A percentile compares a stretch with the other conserved stretches of the same genome.
These are phyloP conservation scores for Lasiodiplodia sp. DNA, from an alignment of 2,329 filamentous ascomycete genomes.

Conservation along the genomic window DNA sequence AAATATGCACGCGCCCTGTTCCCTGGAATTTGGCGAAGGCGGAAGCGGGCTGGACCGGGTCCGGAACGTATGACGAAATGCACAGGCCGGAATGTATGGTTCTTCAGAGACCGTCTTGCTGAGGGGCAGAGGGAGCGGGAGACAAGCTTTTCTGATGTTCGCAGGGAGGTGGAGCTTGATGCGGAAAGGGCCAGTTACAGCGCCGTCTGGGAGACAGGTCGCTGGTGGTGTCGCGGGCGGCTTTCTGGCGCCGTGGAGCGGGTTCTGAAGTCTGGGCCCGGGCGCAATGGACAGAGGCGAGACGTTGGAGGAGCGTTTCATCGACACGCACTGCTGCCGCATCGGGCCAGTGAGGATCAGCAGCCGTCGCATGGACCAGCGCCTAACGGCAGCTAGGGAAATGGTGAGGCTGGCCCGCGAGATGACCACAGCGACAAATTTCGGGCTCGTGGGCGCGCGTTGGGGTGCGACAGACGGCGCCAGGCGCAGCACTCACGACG, in stretches of 20 bases:
- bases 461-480: constrained; percentile 8
- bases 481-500: constrained; percentile 3
- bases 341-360: constrained; percentile 25
- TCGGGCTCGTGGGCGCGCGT: constrained; percentile 19
- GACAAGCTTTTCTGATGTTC: constrained; percentile 25
- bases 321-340: constrained; percentile 8
- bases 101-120: constrained; percentile 4
- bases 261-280: constrained; percentile 10
- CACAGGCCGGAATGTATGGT: constrained; percentile 16
- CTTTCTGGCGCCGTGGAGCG: background rate
- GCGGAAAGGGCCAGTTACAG: constrained; percentile 12
- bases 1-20: constrained; percentile 21
- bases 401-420: constrained; percentile 28
- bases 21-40: constrained; percentile 17
- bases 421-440: constrained; percentile 19
- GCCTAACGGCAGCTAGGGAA: constrained; percentile 28
- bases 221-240: constrained; percentile 14
- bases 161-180: constrained; percentile 25
- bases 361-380: constrained; percentile 26
- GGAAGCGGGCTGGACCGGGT: constrained; percentile 9
- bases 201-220: background rate
- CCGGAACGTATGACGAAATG: constrained; percentile 25
- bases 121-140: background rate
- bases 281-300: constrained; percentile 14
- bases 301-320: constrained; percentile 24